These are phyloP conservation scores for Pythium plurisporium DNA, from an alignment of 352 stramenopile species.

Conservation along the genomic window DNA sequence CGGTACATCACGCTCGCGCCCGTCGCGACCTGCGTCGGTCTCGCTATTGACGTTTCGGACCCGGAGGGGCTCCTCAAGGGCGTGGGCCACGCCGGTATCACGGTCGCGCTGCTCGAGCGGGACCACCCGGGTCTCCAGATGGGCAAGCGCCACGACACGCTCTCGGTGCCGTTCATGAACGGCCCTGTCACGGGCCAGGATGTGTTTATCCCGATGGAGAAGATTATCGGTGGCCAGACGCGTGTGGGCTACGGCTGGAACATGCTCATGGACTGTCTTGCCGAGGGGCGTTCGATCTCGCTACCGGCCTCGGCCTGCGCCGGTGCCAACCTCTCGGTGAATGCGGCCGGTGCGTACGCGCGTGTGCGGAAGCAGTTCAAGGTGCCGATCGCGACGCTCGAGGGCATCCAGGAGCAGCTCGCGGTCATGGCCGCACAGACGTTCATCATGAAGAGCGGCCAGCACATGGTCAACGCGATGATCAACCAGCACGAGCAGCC, in stretches of 20 bases:
- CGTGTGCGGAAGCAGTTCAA: slow-evolving; percentile 98
- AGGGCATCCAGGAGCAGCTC: slow-evolving; percentile 97
- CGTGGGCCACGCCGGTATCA: slow-evolving; percentile 93
- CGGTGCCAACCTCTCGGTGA: slow-evolving; percentile 88
- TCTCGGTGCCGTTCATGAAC: slow-evolving; percentile 98
- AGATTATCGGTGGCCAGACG: slow-evolving; percentile 96
- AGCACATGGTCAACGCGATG: slow-evolving; percentile 98
- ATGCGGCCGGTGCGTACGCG: slow-evolving; percentile 93
- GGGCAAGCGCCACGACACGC: slow-evolving; percentile 94
- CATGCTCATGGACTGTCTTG: slow-evolving; percentile 99
- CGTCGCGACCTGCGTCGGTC: slow-evolving; percentile 94
- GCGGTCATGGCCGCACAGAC: slow-evolving; percentile 90
- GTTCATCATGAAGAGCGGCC: slow-evolving; percentile 94
- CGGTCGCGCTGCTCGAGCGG: slow-evolving; percentile 94
- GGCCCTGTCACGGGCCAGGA: slow-evolving; percentile 95
- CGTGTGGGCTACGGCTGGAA: slow-evolving; percentile 97
- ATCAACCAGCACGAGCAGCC: slow-evolving; percentile 98
- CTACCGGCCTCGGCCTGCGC: slow-evolving; percentile 94
- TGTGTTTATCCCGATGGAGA: slow-evolving; percentile 98
- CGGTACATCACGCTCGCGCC: slow-evolving; percentile 98
- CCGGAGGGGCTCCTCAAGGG: slow-evolving; percentile 93
- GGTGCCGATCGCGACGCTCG: slow-evolving; percentile 97
- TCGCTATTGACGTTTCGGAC: slow-evolving; percentile 96
- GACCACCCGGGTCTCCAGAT: slow-evolving; percentile 94
- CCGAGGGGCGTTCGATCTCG: slow-evolving; percentile 95